A percentile compares a stretch with the other conserved stretches of the same genome.
Conservation (phyloP, 768 basidiomycete genomes). For the Crassisporium funariophilum region DNA sequence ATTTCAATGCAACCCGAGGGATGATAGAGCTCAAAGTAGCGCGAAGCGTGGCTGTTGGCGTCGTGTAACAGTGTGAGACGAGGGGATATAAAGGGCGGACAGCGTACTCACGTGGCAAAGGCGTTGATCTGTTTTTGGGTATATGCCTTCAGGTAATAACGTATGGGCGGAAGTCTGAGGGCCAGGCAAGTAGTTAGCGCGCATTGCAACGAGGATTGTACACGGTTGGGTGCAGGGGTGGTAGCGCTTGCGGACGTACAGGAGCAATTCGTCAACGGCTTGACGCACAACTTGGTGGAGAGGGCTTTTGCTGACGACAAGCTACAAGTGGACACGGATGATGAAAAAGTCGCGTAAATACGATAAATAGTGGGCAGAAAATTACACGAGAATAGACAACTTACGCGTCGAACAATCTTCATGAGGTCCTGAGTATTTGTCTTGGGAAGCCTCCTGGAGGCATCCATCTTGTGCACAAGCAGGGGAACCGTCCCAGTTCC, state of each 20-base stretch:
- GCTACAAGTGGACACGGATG: conserved; percentile 38
- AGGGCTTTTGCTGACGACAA: conserved; percentile 58
- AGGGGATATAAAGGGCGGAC: conserved; percentile 25
- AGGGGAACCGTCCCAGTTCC: conserved; percentile 81
- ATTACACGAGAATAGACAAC: conserved; percentile 23
- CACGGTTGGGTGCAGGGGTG: conserved; percentile 22
- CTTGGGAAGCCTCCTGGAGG: conserved; percentile 74
- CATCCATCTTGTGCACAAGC: conserved; percentile 89
- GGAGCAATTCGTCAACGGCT: conserved; percentile 78
- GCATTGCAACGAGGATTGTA: conserved; percentile 22
- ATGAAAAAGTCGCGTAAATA: conserved; percentile 25
- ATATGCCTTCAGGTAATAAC: conserved; percentile 75
- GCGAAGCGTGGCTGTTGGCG: conserved; percentile 72
- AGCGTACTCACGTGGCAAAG: conserved; percentile 80
- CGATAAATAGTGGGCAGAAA: conserved; percentile 15
- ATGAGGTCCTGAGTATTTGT: conserved; percentile 70
- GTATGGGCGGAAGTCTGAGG: conserved; percentile 69
- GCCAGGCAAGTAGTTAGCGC: conserved; percentile 18
- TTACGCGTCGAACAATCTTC: conserved; percentile 76
- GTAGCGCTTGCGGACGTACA: conserved; percentile 48
- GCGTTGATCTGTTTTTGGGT: conserved; percentile 88
- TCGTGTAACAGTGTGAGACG: conserved; percentile 23
- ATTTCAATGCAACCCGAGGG: conserved; percentile 86
- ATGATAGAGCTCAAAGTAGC: conserved; percentile 86
- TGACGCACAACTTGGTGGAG: conserved; percentile 62